Percentiles rank a stretch among this genome's conserved stretches.
Evolutionary conservation across 1,139 yeast species (phyloP).

Genomic region (Geotrichum europaeum): DNA sequence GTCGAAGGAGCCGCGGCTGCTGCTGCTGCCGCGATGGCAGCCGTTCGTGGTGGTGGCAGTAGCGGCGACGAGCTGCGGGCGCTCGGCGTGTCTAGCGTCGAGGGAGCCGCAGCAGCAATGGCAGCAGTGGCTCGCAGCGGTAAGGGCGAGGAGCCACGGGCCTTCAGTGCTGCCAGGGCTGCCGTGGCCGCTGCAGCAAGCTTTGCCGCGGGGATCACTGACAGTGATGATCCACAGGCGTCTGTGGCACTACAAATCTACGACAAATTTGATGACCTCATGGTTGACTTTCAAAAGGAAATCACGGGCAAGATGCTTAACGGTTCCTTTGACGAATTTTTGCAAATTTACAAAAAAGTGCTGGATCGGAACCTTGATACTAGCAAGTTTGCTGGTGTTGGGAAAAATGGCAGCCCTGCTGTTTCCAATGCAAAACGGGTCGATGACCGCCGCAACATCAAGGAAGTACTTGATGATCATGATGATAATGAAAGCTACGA

Average conservation of each 20-base stretch:
- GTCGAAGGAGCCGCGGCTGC: neutral
- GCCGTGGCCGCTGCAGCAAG: neutral
- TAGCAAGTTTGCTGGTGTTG: neutral
- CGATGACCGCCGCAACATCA: constrained; percentile 5
- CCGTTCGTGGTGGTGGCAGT: neutral
- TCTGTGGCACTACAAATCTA: neutral
- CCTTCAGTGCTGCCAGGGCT: neutral
- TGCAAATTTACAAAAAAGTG: neutral
- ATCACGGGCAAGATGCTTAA: neutral
- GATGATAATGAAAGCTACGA: constrained; percentile 18
- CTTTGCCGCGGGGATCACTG: neutral
- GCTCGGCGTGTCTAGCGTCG: neutral
- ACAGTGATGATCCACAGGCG: neutral
- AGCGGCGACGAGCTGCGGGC: neutral
- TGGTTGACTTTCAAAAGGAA: neutral
- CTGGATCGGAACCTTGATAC: neutral
- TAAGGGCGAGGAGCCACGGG: neutral
- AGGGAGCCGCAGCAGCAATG: neutral
- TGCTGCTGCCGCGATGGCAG: neutral
- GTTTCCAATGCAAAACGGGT: neutral
- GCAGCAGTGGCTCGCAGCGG: neutral
- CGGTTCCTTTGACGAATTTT: neutral
- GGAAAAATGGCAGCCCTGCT: neutral
- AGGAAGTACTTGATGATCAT: constrained; percentile 21
- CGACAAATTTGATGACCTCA: neutral